A percentile compares a stretch with the other conserved stretches of the same genome.
phyloP scores from a whole-genome alignment of 371 early-diverging fungal species.

The Rhizomucor pusillus region DNA sequence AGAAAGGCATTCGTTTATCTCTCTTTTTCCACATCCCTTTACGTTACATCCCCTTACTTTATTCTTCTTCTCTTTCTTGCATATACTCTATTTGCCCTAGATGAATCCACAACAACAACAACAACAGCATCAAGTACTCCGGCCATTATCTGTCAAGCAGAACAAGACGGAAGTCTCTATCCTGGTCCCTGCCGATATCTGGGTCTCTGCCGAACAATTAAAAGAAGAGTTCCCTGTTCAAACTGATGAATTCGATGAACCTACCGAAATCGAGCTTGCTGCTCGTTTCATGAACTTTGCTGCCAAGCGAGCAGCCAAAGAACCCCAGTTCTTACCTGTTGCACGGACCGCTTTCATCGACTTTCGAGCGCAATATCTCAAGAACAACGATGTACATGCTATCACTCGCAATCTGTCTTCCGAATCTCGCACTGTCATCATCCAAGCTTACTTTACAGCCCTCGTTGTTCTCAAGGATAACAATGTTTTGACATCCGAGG shows the following conservation, averaged over 20 bases:
- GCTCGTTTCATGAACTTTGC: slow-evolving; percentile 76
- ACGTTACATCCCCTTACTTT: slow-evolving; percentile 5
- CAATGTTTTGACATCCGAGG: slow-evolving; percentile 37
- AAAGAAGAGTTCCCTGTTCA: slow-evolving; percentile 71
- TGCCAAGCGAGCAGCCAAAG: slow-evolving; percentile 57
- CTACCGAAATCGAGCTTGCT: slow-evolving; percentile 73
- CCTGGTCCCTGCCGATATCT: slow-evolving; percentile 80
- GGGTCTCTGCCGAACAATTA: slow-evolving; percentile 88
- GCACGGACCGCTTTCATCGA: slow-evolving; percentile 77
- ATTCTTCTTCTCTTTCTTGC: neutral
- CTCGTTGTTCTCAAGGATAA: slow-evolving; percentile 63
- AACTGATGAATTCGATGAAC: slow-evolving; percentile 46
- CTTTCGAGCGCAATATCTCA: slow-evolving; percentile 72
- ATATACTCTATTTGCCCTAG: neutral
- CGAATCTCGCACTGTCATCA: slow-evolving; percentile 62
- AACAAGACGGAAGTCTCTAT: slow-evolving; percentile 80
- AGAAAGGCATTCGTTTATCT: slow-evolving; percentile 6
- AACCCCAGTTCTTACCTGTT: slow-evolving; percentile 67
- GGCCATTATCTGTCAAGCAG: slow-evolving; percentile 83
- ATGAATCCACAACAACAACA: neutral
- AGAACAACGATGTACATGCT: slow-evolving; percentile 85
- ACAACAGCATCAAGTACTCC: slow-evolving; percentile 49
- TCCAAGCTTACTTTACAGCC: slow-evolving; percentile 84
- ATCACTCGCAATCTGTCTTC: slow-evolving; percentile 60
- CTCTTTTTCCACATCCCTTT: slow-evolving; percentile 8